These are phyloP conservation scores for Rehmannia glutinosa DNA, from an alignment of 257 asterid species.

Conservation along the genomic window DNA sequence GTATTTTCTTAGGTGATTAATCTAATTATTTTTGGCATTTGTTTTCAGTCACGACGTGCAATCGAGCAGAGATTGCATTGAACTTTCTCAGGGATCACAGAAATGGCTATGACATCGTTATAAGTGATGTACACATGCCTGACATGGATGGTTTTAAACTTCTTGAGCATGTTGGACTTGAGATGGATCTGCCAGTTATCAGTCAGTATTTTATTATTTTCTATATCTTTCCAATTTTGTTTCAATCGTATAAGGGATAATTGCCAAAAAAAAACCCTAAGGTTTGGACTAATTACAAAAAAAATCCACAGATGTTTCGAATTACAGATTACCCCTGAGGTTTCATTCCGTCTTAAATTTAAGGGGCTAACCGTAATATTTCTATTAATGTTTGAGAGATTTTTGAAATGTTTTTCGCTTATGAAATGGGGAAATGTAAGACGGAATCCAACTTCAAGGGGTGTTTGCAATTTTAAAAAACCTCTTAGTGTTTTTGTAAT, in stretches of 20 bases:
- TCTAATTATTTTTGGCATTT: conserved; percentile 1
- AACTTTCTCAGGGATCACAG: conserved; percentile 59
- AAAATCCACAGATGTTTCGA: too few relatives aligned
- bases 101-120: conserved; percentile 73
- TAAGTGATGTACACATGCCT: conserved; percentile 98
- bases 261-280: too few relatives aligned
- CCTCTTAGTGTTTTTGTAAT: neutral
- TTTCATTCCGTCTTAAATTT: too few relatives aligned
- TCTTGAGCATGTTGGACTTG: conserved; percentile 80
- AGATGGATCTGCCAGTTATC: conserved; percentile 97
- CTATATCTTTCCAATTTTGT: neutral
- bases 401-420: too few relatives aligned
- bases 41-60: conserved; percentile 78
- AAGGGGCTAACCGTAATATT: too few relatives aligned
- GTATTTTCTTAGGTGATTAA: neutral
- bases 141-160: conserved; percentile 98
- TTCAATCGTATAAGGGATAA: neutral
- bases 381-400: too few relatives aligned
- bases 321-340: too few relatives aligned
- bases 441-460: too few relatives aligned
- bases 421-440: too few relatives aligned
- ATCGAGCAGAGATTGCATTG: conserved; percentile 82
- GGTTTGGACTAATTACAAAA: too few relatives aligned
- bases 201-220: conserved; percentile 50
- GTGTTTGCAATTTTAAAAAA: too few relatives aligned